phyloP scores from a whole-genome alignment of 2,329 filamentous ascomycete species.

The Colletotrichum sojae region DNA sequence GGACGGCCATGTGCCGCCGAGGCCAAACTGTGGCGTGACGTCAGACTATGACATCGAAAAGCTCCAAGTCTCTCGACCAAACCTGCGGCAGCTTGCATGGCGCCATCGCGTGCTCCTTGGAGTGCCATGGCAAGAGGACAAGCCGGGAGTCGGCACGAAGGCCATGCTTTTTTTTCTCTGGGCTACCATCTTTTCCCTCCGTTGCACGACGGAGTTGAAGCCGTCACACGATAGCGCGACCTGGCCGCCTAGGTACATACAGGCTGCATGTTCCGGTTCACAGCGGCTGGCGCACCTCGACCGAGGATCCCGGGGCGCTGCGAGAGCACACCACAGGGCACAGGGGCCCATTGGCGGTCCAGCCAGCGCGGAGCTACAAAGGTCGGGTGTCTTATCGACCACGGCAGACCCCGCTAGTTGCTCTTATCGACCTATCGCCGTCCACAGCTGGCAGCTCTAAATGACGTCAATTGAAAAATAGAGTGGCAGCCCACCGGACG shows the following conservation, averaged over 20 bases:
- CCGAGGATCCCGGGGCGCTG: too few species aligned
- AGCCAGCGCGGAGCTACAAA: not conserved
- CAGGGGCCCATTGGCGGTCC: not conserved
- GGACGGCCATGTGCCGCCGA: not conserved
- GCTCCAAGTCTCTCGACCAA: not conserved
- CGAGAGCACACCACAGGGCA: not conserved
- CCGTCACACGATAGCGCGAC: too few species aligned
- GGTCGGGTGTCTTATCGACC: constrained; percentile 15
- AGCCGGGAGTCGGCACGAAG: constrained; percentile 33
- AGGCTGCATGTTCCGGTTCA: constrained; percentile 8
- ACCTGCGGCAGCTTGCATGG: constrained; percentile 10
- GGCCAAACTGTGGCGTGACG: constrained; percentile 12
- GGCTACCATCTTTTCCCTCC: not conserved
- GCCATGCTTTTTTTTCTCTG: constrained; percentile 8
- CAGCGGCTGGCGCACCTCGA: not conserved
- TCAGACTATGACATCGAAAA: constrained; percentile 7
- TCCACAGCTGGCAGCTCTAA: not conserved
- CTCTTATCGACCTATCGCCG: not conserved
- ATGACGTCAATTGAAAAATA: constrained; percentile 35
- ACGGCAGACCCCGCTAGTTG: fast-evolving
- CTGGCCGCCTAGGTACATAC: too few species aligned
- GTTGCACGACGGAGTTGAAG: too few species aligned
- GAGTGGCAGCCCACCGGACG: constrained; percentile 20
- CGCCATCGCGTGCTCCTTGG: constrained; percentile 8
- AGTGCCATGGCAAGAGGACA: constrained; percentile 8